Evolutionary conservation across 352 stramenopile genomes (phyloP).

Genomic region (Phytophthora cajani): DNA sequence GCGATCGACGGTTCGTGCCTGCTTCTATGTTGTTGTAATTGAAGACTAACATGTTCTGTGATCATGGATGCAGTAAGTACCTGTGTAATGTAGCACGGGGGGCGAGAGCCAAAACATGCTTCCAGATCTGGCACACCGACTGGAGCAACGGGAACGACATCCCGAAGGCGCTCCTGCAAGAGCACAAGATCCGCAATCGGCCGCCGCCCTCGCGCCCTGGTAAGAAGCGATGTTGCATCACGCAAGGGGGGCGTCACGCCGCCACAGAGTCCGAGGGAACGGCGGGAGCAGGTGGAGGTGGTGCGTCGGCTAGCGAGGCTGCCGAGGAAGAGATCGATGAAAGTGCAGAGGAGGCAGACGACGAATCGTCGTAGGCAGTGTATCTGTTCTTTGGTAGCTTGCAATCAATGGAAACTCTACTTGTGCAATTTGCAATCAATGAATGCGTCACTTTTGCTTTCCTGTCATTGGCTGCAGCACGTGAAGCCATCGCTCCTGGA

Average conservation of each 20-base stretch:
- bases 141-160: constrained; percentile 8
- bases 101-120: not conserved
- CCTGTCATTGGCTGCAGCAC: too few relatives aligned
- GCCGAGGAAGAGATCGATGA: not conserved
- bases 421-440: not conserved
- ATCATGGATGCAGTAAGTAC: constrained; percentile 4
- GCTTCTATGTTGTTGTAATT: not conserved
- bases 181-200: constrained; percentile 4
- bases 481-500: too few relatives aligned
- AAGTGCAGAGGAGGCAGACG: not conserved
- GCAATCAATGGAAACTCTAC: not conserved
- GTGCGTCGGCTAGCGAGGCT: not conserved
- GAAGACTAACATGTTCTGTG: not conserved
- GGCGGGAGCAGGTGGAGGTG: not conserved
- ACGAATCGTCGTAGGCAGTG: not conserved
- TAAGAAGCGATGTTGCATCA: not conserved
- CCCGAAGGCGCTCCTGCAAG: not conserved
- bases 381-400: not conserved
- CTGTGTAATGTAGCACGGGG: constrained; percentile 5
- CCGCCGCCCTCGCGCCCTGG: not conserved
- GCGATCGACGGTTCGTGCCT: constrained; percentile 6
- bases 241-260: not conserved
- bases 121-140: constrained; percentile 7
- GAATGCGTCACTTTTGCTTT: too few relatives aligned
- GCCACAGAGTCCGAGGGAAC: not conserved